Evolutionary conservation across 108 stramenopile genomes (phyloP).

Genomic region (Hondaea fermentalgiana): DNA sequence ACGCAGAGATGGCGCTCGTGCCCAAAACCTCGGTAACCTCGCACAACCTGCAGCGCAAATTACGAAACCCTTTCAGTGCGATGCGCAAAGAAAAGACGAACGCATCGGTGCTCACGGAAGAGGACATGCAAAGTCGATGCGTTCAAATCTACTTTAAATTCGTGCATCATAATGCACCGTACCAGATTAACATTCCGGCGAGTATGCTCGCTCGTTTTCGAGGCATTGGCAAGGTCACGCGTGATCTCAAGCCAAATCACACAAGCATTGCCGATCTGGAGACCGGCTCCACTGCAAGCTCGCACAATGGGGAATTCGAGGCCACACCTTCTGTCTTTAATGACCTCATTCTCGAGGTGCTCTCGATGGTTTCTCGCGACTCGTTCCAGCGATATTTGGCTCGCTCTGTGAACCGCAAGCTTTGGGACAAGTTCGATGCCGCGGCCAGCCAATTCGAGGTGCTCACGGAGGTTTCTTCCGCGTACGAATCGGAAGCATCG

Average conservation of each 20-base stretch:
- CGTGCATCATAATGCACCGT: neutral
- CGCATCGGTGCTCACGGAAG: neutral
- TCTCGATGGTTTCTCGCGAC: neutral
- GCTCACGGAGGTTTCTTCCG: neutral
- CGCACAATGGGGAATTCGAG: neutral
- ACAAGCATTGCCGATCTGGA: neutral
- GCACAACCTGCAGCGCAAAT: neutral
- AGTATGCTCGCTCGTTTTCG: neutral
- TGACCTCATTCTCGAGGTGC: neutral
- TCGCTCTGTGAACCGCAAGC: neutral
- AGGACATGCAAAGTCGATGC: neutral
- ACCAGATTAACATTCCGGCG: neutral
- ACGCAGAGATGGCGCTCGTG: neutral
- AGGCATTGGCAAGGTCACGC: neutral
- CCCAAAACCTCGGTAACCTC: neutral
- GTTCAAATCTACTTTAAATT: neutral
- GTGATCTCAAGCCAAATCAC: neutral
- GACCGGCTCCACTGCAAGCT: neutral
- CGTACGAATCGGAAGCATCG: neutral
- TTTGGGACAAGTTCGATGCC: neutral
- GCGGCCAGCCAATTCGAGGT: neutral
- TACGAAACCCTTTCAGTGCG: neutral
- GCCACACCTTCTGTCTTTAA: neutral
- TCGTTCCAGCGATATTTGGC: neutral
- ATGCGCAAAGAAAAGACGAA: neutral